Evolutionary conservation across 2,329 filamentous ascomycete genomes (phyloP), one percentile per base, ranked within the genome.

Genomic region (Colletotrichum sp.): DNA sequence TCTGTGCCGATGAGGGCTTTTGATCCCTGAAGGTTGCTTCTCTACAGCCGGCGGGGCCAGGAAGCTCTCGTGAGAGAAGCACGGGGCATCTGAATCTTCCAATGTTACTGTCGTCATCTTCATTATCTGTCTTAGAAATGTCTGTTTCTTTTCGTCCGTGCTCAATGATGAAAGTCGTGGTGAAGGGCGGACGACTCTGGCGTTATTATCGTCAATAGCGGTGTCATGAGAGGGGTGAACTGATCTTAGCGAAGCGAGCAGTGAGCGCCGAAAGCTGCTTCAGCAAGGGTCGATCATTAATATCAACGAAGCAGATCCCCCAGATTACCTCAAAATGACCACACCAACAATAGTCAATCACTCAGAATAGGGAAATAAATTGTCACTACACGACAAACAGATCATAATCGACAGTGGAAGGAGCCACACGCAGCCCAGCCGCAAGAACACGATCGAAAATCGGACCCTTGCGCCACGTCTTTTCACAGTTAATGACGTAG

Each of bases 31-130:
- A 15, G 69, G n/a, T 26, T 6, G 24, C n/a, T 62, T 67, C 34
- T 52, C 36, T 8, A 48, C 30, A 13, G 70, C 64, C 15, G 71
- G 57, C 13, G 74, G 57, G 0, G 71, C 59, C 16, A 74, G 48
- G 22, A 76, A 24, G 18, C 52, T 55, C 65, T 76, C 74, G 28
- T 76, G 74, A 7, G 74, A 39, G 65, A 76, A 76, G 70, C 74
- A 76, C 26, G 74, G 74, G 13, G 74, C 74, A 18, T 68, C 74
- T 26, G 59, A 73, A 12, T 73, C 74, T 22, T 76, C 52, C 34
- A 76, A 12, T 1, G 64, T 65, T 24, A 76, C 64, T 4, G 74
- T 74, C 3, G 71, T 39, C 74, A 76, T 75, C 24, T 59, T 72
- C 48, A 34, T 57, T 63, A 32, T 67, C 63, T 18, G 15, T 22